phyloP scores from a whole-genome alignment of 495 filamentous ascomycete genomes.

The Daldinia childiae region DNA sequence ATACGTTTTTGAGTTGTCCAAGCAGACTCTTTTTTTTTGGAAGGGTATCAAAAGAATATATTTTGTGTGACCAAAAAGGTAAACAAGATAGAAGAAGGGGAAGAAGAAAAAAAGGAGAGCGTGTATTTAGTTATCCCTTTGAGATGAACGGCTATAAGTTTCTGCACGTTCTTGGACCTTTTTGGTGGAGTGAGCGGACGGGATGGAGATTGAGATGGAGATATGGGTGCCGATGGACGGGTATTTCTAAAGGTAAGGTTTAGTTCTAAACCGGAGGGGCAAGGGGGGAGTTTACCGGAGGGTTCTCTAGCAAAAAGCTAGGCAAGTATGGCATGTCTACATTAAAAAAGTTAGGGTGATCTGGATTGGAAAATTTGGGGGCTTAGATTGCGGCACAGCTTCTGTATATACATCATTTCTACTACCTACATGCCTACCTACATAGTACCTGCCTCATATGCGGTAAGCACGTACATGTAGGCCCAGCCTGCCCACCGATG shows the following conservation, averaged over 20 bases:
- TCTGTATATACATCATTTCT: constrained; percentile 36
- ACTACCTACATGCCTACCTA: not conserved
- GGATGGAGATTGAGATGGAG: constrained; percentile 4
- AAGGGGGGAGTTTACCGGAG: constrained; percentile 4
- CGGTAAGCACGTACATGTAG: constrained; percentile 19
- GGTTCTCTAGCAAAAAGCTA: not conserved
- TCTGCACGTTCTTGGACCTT: not conserved
- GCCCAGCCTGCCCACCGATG: not conserved
- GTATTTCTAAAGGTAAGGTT: constrained; percentile 18
- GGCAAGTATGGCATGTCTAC: not conserved
- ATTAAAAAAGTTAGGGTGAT: constrained; percentile 16
- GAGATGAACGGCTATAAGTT: not conserved
- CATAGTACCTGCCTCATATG: constrained; percentile 25
- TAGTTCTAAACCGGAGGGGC: not conserved
- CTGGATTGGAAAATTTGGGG: constrained; percentile 38
- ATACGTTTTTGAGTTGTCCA: constrained; percentile 24
- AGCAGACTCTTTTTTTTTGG: constrained; percentile 20
- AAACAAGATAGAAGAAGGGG: constrained; percentile 4
- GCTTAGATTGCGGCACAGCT: constrained; percentile 44
- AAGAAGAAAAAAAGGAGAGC: constrained; percentile 5
- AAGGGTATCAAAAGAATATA: constrained; percentile 20
- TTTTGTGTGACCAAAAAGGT: constrained; percentile 12
- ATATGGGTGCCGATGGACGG: constrained; percentile 1
- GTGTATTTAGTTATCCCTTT: constrained; percentile 4
- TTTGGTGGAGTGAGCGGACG: constrained; percentile 9